Conservation (phyloP, 2,329 filamentous ascomycete genomes). For the Aspergillus niger region DNA sequence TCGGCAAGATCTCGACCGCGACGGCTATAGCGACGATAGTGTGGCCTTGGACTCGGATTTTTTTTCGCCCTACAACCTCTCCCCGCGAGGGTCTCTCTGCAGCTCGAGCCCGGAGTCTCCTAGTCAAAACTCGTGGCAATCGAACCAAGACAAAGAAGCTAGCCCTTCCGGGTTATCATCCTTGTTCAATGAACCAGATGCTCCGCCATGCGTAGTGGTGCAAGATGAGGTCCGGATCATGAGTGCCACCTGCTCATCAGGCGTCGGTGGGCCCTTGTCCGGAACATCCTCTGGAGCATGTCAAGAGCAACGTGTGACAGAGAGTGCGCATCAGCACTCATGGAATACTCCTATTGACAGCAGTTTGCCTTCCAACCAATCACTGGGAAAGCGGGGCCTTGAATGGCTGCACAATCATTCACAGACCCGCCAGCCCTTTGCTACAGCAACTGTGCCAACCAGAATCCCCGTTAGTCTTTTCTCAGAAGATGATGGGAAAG, state of each 20-base stretch:
- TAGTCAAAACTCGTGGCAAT: neutral
- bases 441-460: neutral
- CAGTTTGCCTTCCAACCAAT: neutral
- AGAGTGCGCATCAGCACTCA: neutral
- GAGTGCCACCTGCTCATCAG: neutral
- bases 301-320: neutral
- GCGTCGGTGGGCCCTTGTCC: neutral
- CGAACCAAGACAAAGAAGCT: neutral
- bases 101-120: neutral
- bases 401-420: neutral
- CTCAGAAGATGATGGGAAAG: neutral
- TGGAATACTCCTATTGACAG: neutral
- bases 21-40: constrained; percentile 13
- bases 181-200: neutral
- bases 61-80: neutral
- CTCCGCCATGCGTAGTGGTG: neutral
- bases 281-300: neutral
- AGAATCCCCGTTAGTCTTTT: neutral
- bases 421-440: neutral
- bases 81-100: constrained; percentile 3
- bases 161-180: neutral
- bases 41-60: constrained; percentile 7
- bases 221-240: neutral
- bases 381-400: neutral
- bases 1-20: constrained; percentile 15